A percentile compares a stretch with the other conserved stretches of the same genome.
These are phyloP conservation scores for Priceomyces fermenticarens DNA, from an alignment of 805 yeast species.

Conservation along the genomic window DNA sequence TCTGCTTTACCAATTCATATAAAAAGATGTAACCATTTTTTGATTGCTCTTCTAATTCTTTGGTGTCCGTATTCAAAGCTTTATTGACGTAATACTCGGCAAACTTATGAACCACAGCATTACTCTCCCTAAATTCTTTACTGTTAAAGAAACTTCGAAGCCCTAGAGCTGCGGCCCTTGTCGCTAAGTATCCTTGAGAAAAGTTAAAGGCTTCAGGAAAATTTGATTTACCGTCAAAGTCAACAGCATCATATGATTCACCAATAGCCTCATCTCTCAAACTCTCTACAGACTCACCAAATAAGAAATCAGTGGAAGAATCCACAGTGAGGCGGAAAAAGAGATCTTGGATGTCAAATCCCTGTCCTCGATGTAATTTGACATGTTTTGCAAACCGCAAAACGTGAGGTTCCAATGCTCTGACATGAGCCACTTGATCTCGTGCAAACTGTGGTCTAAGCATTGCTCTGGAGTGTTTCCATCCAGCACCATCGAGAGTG, in stretches of 20 bases:
- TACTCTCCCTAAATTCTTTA: constrained; percentile 27
- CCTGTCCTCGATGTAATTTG: constrained; percentile 7
- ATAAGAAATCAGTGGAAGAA: constrained; percentile 23
- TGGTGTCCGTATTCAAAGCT: constrained; percentile 29
- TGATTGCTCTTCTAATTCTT: constrained; percentile 27
- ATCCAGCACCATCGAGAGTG: constrained; percentile 18
- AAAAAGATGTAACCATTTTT: constrained; percentile 44
- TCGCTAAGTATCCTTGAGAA: constrained; percentile 30
- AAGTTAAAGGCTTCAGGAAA: constrained; percentile 35
- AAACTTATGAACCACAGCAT: constrained; percentile 30
- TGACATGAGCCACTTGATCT: constrained; percentile 16
- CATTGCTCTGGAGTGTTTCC: constrained; percentile 21
- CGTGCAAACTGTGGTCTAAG: constrained; percentile 20
- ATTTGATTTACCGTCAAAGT: constrained; percentile 24
- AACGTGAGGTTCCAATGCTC: constrained; percentile 14
- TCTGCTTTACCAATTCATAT: constrained; percentile 46
- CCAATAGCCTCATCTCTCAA: constrained; percentile 22
- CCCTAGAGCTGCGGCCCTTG: constrained; percentile 30
- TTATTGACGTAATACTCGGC: constrained; percentile 36
- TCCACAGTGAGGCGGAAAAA: constrained; percentile 20
- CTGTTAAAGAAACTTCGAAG: constrained; percentile 23
- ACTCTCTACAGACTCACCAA: constrained; percentile 23
- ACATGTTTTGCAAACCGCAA: constrained; percentile 11
- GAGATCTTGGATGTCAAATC: constrained; percentile 16
- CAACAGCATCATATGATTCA: constrained; percentile 18